phyloP scores from a whole-genome alignment of 1,284 basidiomycete genomes.

The Tetrapyrgos nigripes region DNA sequence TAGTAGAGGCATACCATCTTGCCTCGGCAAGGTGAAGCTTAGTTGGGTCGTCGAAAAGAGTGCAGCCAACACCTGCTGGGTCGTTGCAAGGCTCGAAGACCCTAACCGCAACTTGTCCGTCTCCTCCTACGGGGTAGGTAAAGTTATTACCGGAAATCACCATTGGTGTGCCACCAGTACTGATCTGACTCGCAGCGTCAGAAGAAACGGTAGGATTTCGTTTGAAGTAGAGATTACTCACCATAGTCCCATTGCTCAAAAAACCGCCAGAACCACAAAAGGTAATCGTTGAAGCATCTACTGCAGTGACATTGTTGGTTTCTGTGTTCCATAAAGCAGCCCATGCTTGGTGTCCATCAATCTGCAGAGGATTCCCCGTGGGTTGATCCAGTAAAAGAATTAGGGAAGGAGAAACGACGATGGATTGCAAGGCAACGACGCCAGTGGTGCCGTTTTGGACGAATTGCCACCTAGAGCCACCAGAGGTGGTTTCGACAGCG shows the following conservation, averaged over 20 bases:
- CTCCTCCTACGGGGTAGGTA: constrained; percentile 26
- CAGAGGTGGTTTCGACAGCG: not conserved
- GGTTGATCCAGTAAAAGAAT: constrained; percentile 53
- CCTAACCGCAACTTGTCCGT: constrained; percentile 42
- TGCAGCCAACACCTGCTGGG: constrained; percentile 33
- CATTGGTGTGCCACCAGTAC: too few relatives aligned
- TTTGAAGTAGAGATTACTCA: too few relatives aligned
- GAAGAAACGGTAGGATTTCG: not conserved
- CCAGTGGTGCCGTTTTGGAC: constrained; percentile 48
- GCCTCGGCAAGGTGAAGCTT: constrained; percentile 43
- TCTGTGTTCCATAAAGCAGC: constrained; percentile 52
- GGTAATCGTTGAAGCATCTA: constrained; percentile 53
- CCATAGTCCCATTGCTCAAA: constrained; percentile 56
- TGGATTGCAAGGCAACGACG: constrained; percentile 52
- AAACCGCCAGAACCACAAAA: constrained; percentile 59
- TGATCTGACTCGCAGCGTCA: not conserved
- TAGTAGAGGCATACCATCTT: constrained; percentile 51
- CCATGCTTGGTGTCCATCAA: constrained; percentile 51
- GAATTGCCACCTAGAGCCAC: constrained; percentile 33
- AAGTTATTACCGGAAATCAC: constrained; percentile 21
- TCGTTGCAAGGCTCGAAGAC: constrained; percentile 48
- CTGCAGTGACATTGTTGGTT: constrained; percentile 43
- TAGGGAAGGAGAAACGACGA: constrained; percentile 51
- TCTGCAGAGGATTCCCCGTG: constrained; percentile 49
- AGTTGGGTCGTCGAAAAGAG: constrained; percentile 45